Evolutionary conservation across 2,329 filamentous ascomycete species (phyloP), one percentile per base, ranked within the genome.

Genomic region (Myrmaecium sp.): DNA sequence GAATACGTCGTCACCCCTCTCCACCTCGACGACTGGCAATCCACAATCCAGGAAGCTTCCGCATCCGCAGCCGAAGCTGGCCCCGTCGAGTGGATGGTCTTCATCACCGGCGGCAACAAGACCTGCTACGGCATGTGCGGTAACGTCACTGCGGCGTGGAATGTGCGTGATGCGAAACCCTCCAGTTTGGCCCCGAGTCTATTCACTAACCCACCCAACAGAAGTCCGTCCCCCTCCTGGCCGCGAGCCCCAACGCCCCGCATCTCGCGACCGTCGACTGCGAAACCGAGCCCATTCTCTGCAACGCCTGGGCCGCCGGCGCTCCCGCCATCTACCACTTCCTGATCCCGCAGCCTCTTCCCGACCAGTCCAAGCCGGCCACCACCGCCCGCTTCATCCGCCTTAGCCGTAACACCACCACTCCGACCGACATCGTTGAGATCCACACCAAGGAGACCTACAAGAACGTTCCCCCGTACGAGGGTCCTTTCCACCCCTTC

Each of bases 401-500:
- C 35, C 51, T 84, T 43, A 83, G 82, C 61, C 53, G 71, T 41
- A 80, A 74, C 36, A 71, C 68, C 33, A 66, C 70, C 31, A 74
- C 72, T 12, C 55, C 69, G 17, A 62, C 72, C 31, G 69, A 73
- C 30, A 62, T 83, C 36, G 55, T 67, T 27, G 57, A 67, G 31
- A 54, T 80, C 28, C 62, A 69, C 36, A 51, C 64, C 32, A 71
- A 74, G 40, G 62, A 70, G 44, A 59, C 54, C 28, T 73, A 64
- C 40, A 51, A 64, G 46, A 44, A 66, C 25, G 46, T 44, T 12
- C 40, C 49, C 14, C 54, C 59, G 6, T 66, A 69, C 37, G 69
- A 79, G 37, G 74, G 76, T 27, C 59, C 63, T 44, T 82, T 78
- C 62, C 79, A 86, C 51, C 79, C 79, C 33, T 76, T 82, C 45